phyloP scores from a whole-genome alignment of 352 stramenopile genomes.

The Phytophthora cryptogea region DNA sequence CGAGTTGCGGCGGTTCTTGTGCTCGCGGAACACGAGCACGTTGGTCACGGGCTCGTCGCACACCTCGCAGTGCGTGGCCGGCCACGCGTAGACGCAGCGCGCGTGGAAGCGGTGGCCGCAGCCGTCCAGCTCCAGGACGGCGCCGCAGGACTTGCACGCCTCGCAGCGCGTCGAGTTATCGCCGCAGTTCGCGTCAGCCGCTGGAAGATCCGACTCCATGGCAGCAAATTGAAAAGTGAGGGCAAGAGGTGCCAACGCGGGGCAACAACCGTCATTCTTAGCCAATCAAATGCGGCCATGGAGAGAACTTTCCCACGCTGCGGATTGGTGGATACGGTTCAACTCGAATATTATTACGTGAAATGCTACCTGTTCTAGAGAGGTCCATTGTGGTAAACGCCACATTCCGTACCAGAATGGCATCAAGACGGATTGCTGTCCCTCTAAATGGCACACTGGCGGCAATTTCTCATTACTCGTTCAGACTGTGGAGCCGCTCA shows the following conservation, averaged over 20 bases:
- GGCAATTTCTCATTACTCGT: slow-evolving; percentile 11
- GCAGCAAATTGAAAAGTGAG: slow-evolving; percentile 23
- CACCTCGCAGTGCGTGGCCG: slow-evolving; percentile 63
- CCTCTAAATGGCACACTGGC: background rate
- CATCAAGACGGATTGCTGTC: no score
- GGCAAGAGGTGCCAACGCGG: background rate
- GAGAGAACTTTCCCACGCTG: slow-evolving; percentile 7
- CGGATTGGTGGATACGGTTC: background rate
- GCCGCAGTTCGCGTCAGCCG: background rate
- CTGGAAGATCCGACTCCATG: slow-evolving; percentile 8
- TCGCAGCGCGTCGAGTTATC: slow-evolving; percentile 71
- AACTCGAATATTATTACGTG: no score
- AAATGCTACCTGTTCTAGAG: no score
- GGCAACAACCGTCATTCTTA: slow-evolving; percentile 1
- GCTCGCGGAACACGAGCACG: slow-evolving; percentile 59
- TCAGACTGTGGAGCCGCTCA: slow-evolving; percentile 51
- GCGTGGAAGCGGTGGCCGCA: slow-evolving; percentile 82
- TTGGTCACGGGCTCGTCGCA: slow-evolving; percentile 48
- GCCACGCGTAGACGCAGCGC: slow-evolving; percentile 76
- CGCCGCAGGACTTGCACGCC: slow-evolving; percentile 72
- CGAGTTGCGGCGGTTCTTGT: slow-evolving; percentile 44
- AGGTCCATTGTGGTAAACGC: no score
- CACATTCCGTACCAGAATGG: no score
- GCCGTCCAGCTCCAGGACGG: slow-evolving; percentile 64
- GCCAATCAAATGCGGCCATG: slow-evolving; percentile 9